phyloP scores from a whole-genome alignment of 345 rosid genomes.

The Clausena lansium region DNA sequence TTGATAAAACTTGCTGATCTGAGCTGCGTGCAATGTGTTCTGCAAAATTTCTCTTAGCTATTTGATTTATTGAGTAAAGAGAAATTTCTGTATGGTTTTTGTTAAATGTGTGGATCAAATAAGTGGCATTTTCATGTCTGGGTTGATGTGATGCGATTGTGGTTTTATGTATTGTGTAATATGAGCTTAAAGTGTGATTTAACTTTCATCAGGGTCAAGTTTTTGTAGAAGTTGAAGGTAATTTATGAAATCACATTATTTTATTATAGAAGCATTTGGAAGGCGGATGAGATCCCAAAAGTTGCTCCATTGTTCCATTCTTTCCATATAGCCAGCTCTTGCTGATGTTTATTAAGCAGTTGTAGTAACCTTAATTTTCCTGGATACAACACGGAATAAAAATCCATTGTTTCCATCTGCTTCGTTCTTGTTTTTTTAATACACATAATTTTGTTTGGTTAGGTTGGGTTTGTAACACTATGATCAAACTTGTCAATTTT shows the following conservation, averaged over 20 bases:
- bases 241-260: not conserved
- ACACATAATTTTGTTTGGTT: not conserved
- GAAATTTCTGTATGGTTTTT: not conserved
- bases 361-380: not conserved
- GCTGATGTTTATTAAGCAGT: not conserved
- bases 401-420: not conserved
- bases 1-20: not conserved
- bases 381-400: not conserved
- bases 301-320: not conserved
- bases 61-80: not conserved
- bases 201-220: not conserved
- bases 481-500: not conserved
- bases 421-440: not conserved
- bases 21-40: slow-evolving; percentile 11
- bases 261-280: not conserved
- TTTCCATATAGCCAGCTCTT: not conserved
- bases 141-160: not conserved
- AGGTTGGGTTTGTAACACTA: not conserved
- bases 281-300: not conserved
- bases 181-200: not conserved
- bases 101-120: not conserved
- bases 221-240: not conserved
- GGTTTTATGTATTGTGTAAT: not conserved
- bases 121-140: not conserved
- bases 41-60: not conserved